Percentiles rank a stretch among this genome's conserved stretches.
These are phyloP conservation scores for Aspergillus fijiensis DNA, from an alignment of 2,329 filamentous ascomycete species.

Conservation along the genomic window DNA sequence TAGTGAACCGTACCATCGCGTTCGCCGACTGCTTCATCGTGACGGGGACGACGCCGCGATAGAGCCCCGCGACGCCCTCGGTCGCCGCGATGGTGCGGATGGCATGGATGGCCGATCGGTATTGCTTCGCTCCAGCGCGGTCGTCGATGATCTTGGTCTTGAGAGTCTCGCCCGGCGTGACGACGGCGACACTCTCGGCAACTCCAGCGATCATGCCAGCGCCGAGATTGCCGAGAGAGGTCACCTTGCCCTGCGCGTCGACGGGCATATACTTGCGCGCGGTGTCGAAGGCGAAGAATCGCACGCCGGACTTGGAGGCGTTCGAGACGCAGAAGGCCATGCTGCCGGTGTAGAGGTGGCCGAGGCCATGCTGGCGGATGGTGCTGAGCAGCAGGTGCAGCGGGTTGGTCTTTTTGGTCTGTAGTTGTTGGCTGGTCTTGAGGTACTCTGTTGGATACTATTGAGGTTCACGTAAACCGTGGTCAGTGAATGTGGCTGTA, in stretches of 20 bases:
- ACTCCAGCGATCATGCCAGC: slow-evolving; percentile 63
- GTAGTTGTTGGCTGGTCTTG: slow-evolving; percentile 19
- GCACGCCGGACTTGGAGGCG: slow-evolving; percentile 19
- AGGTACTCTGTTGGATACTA: slow-evolving; percentile 22
- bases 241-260: slow-evolving; percentile 33
- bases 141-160: slow-evolving; percentile 67
- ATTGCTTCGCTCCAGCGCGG: slow-evolving; percentile 43
- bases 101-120: slow-evolving; percentile 52
- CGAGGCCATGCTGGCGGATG: slow-evolving; percentile 11
- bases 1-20: slow-evolving; percentile 54
- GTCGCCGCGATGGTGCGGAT: slow-evolving; percentile 50
- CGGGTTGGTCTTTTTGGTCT: neutral
- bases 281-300: slow-evolving; percentile 20
- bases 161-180: slow-evolving; percentile 65
- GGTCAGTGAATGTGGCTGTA: neutral
- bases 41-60: slow-evolving; percentile 58
- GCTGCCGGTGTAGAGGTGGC: slow-evolving; percentile 16
- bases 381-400: slow-evolving; percentile 10
- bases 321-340: slow-evolving; percentile 19
- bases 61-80: slow-evolving; percentile 55
- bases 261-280: slow-evolving; percentile 15
- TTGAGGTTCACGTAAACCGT: neutral
- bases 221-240: slow-evolving; percentile 54
- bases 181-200: slow-evolving; percentile 58
- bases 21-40: slow-evolving; percentile 56